These are phyloP conservation scores for Ceratocystis ficicola DNA, from an alignment of 2,329 filamentous ascomycete genomes.

Conservation along the genomic window DNA sequence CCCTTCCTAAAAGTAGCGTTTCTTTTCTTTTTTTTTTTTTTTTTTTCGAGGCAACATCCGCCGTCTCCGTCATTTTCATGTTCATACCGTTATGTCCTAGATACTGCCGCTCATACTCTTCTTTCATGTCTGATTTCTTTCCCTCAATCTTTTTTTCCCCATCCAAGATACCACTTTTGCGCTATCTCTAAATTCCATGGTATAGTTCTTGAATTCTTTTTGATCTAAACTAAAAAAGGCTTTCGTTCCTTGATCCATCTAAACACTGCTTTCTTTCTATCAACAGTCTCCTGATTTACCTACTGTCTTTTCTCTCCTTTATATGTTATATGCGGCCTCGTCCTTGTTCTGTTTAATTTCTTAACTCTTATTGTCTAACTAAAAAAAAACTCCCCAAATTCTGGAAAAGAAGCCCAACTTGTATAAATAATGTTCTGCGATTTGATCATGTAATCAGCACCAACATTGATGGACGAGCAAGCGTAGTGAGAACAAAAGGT, in stretches of 20 bases:
- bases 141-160: not conserved
- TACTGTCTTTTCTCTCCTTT: not conserved
- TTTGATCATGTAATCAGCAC: not conserved
- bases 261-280: not conserved
- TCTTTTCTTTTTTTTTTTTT: conserved; percentile 4
- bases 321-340: not conserved
- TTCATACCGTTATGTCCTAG: conserved; percentile 1
- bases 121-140: conserved; percentile 1
- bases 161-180: conserved; percentile 3
- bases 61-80: conserved; percentile 1
- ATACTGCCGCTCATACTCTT: not conserved
- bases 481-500: conserved; percentile 6
- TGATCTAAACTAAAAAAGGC: not conserved
- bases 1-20: conserved; percentile 11
- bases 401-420: not conserved
- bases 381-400: not conserved
- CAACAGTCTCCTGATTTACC: not conserved
- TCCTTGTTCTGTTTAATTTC: not conserved
- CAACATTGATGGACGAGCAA: too few species aligned
- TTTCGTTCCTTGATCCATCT: not conserved
- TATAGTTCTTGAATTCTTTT: not conserved
- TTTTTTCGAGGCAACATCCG: not conserved
- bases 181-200: not conserved
- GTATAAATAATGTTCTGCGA: not conserved
- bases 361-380: not conserved